Conservation (phyloP, 306 rosid genomes). For the Glycine tomentella region DNA sequence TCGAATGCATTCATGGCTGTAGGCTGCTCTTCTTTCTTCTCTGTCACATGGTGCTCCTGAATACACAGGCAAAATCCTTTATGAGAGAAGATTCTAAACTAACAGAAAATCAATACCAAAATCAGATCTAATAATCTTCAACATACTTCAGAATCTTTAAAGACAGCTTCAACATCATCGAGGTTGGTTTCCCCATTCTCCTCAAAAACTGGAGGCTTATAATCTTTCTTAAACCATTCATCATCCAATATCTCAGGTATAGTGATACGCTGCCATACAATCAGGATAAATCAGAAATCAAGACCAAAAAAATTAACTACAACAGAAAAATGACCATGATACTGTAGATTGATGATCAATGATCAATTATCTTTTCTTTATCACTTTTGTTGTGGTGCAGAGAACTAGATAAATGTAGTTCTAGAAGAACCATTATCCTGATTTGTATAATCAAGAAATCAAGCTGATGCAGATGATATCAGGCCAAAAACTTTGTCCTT, state of each 20-base stretch:
- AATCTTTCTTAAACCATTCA: conserved; percentile 92
- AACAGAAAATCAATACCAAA: conserved; percentile 27
- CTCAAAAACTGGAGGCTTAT: conserved; percentile 77
- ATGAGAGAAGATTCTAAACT: conserved; percentile 40
- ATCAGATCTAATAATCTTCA: conserved; percentile 34
- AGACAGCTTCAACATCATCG: conserved; percentile 97
- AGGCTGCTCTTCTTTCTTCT: conserved; percentile 95
- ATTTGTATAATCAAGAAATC: conserved; percentile 31
- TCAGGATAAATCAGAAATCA: conserved; percentile 39
- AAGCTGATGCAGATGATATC: conserved; percentile 16
- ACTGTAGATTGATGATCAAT: conserved; percentile 3
- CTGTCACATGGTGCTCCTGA: conserved; percentile 95
- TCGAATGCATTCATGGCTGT: conserved; percentile 93
- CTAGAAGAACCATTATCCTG: conserved; percentile 14
- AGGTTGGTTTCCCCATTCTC: conserved; percentile 80
- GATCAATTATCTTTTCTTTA: neutral
- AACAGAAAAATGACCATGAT: conserved; percentile 23
- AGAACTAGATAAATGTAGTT: conserved; percentile 12
- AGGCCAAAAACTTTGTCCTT: neutral
- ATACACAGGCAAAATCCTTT: conserved; percentile 37
- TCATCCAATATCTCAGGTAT: conserved; percentile 78
- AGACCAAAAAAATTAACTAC: conserved; percentile 32
- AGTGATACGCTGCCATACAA: conserved; percentile 80
- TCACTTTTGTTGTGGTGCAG: neutral
- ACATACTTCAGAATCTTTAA: conserved; percentile 92